Evolutionary conservation across 192 early-diverging fungal genomes (phyloP), one percentile per base, ranked within the genome.

Genomic region (Backusella circina): DNA sequence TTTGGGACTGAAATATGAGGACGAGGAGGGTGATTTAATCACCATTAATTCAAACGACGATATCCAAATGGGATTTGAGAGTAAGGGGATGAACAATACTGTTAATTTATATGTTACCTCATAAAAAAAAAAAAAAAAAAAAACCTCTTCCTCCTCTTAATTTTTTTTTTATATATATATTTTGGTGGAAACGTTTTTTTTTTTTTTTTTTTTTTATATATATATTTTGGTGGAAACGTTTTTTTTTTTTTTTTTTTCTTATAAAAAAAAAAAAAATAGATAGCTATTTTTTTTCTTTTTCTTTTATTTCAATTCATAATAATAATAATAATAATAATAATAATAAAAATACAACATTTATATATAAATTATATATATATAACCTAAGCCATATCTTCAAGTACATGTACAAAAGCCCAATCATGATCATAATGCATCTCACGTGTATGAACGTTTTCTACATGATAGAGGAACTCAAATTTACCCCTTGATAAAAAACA

Each of bases 11-110:
- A 89, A 91, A 77, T 98, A 98, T 79, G 91, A 93, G 80, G 97
- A 99, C 75, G 96, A 98, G 80, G 97, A 97, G 77, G 93, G 95
- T 44, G 96, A 98, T 76, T 88, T 92, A 76, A 91, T 97, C 30
- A 90, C 89, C 39, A 91, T 99, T 39, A 91, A 91, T 70, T 91
- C 90, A 21, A 92, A 97, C 77, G 95, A 95, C 57, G 97, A 99
- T 79, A 91, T 99, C 16, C 90, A 88, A 44, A 84, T 97, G 90
- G 96, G 94, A 5, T 97, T 99, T 86, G 96, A 96, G 80, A 84
- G 75, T 41, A 81, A 82, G 18, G 85, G 82, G 1, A 79, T 81
- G 26, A 82, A 80, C 13, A 84, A 82, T 72, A 74, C 85, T 9
- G 85, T 90, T 64, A 88, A 90, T 72, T 75, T 90, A 47, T 88